These are phyloP conservation scores for Arthrobotrys conoides DNA, from an alignment of 2,329 filamentous ascomycete genomes.

Conservation along the genomic window DNA sequence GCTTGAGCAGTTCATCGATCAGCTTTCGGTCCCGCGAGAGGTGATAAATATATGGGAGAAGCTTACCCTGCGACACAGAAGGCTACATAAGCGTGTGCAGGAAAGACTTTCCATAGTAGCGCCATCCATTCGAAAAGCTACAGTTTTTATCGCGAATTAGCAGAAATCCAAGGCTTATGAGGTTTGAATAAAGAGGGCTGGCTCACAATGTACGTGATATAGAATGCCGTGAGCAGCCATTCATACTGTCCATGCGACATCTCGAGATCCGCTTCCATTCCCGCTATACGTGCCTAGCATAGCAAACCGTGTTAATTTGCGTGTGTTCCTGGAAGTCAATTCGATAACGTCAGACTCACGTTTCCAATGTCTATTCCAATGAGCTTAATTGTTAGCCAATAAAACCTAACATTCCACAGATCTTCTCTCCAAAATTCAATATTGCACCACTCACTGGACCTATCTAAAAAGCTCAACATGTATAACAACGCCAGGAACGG, in stretches of 20 bases:
- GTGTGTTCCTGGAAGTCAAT: constrained; percentile 18
- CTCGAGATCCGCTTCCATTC: constrained; percentile 75
- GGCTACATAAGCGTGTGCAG: constrained; percentile 74
- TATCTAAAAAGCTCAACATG: constrained; percentile 86
- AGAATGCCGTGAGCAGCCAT: constrained; percentile 75
- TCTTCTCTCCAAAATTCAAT: not conserved
- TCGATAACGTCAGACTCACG: constrained; percentile 59
- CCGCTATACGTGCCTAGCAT: constrained; percentile 72
- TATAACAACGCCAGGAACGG: constrained; percentile 86
- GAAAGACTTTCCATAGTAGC: constrained; percentile 74
- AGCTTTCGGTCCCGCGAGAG: constrained; percentile 22
- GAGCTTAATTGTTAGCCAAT: constrained; percentile 24
- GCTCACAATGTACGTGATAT: constrained; percentile 73
- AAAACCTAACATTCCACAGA: not conserved
- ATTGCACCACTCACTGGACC: constrained; percentile 76
- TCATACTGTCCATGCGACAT: constrained; percentile 71
- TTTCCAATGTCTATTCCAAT: constrained; percentile 63
- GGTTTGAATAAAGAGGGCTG: not conserved
- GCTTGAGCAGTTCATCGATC: constrained; percentile 59
- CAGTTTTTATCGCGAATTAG: constrained; percentile 8
- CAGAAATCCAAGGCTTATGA: not conserved
- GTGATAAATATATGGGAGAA: not conserved
- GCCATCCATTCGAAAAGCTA: constrained; percentile 76
- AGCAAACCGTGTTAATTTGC: not conserved
- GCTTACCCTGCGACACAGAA: constrained; percentile 64